Evolutionary conservation across 306 rosid genomes (phyloP).

Genomic region (Cucurbita argyrosperma): DNA sequence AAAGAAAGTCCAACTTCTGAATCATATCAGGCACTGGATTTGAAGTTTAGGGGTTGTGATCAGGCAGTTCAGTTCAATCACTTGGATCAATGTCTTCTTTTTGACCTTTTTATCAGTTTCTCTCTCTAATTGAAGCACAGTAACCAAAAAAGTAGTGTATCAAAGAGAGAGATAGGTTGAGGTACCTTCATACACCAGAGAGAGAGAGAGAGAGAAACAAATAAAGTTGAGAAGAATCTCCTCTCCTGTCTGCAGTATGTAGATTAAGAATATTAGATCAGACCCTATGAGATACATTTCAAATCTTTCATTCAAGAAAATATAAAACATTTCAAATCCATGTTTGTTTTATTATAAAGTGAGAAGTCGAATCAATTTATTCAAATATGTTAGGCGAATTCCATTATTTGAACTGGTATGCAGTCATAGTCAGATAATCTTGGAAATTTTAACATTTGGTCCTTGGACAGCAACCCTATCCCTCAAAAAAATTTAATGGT

Average conservation of each 20-base stretch:
- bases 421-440: background rate
- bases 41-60: background rate
- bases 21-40: background rate
- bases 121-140: background rate
- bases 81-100: background rate
- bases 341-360: background rate
- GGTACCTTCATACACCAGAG: background rate
- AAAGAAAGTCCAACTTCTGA: background rate
- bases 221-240: background rate
- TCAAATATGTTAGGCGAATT: background rate
- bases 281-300: background rate
- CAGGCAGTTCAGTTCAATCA: background rate
- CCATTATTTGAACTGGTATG: background rate
- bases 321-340: background rate
- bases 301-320: background rate
- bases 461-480: background rate
- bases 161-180: background rate
- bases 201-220: background rate
- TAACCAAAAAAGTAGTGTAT: background rate
- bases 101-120: background rate
- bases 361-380: background rate
- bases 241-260: background rate
- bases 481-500: background rate
- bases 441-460: background rate
- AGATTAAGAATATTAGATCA: background rate